Evolutionary conservation across 1,139 yeast genomes (phyloP).

Genomic region (Arxiozyma slooffiae): DNA sequence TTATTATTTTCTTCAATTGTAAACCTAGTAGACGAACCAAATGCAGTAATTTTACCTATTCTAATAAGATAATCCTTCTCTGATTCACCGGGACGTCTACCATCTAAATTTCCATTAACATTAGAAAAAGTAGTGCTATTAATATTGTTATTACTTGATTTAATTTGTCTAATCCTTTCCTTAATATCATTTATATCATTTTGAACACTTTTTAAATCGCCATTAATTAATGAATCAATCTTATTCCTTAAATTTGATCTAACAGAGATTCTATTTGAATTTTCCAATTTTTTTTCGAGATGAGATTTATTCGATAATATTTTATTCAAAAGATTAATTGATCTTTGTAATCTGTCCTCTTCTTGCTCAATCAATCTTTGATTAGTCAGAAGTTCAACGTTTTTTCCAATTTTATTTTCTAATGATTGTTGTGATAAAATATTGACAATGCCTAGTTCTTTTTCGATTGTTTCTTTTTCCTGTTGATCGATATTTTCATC

Average conservation of each 20-base stretch:
- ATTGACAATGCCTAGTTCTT: conserved; percentile 35
- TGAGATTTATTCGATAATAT: conserved; percentile 37
- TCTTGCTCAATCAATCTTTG: conserved; percentile 66
- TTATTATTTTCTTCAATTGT: conserved; percentile 19
- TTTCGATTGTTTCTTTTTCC: conserved; percentile 20
- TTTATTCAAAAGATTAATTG: conserved; percentile 40
- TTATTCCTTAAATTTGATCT: conserved; percentile 48
- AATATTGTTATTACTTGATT: conserved; percentile 17
- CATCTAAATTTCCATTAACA: conserved; percentile 15
- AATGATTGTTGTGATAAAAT: conserved; percentile 67
- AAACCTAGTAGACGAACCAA: conserved; percentile 62
- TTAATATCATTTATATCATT: conserved; percentile 61
- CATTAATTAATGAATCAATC: conserved; percentile 40
- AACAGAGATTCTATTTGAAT: conserved; percentile 60
- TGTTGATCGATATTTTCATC: conserved; percentile 4
- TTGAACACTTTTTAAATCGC: conserved; percentile 45
- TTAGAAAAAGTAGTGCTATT: conserved; percentile 8
- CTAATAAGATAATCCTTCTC: conserved; percentile 73
- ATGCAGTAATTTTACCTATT: conserved; percentile 91
- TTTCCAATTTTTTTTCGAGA: conserved; percentile 41
- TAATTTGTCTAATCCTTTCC: conserved; percentile 37
- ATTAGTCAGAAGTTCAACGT: conserved; percentile 56
- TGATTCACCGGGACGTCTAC: conserved; percentile 53
- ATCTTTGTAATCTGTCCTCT: conserved; percentile 58
- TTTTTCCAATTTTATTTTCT: conserved; percentile 58